These are phyloP conservation scores for Penicillium polonicum DNA, from an alignment of 2,329 filamentous ascomycete genomes.

Conservation along the genomic window DNA sequence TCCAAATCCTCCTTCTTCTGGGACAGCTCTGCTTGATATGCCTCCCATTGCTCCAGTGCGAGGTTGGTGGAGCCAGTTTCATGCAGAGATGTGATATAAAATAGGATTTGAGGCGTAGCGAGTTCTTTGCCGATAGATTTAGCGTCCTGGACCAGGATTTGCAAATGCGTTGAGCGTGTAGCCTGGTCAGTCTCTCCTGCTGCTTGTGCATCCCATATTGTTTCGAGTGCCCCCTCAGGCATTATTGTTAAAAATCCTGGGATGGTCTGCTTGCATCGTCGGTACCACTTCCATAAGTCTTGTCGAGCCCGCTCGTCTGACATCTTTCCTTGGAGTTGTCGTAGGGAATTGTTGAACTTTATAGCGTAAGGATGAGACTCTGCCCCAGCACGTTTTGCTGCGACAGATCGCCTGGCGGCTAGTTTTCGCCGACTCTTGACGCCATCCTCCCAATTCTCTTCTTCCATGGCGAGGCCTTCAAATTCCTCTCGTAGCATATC, in stretches of 20 bases:
- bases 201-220: constrained; percentile 62
- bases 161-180: constrained; percentile 59
- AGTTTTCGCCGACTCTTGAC: constrained; percentile 20
- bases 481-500: constrained; percentile 41
- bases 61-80: constrained; percentile 59
- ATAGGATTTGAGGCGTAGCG: constrained; percentile 58
- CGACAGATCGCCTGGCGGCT: constrained; percentile 26
- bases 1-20: constrained; percentile 39
- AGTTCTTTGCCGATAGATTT: constrained; percentile 57
- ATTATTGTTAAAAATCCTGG: constrained; percentile 54
- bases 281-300: constrained; percentile 52
- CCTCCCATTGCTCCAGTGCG: constrained; percentile 65
- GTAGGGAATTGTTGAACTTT: constrained; percentile 42
- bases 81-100: constrained; percentile 68
- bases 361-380: constrained; percentile 41
- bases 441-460: constrained; percentile 38
- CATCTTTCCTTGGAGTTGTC: constrained; percentile 29
- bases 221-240: constrained; percentile 61
- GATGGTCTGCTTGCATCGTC: constrained; percentile 49
- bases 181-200: constrained; percentile 46
- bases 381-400: constrained; percentile 36
- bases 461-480: constrained; percentile 36
- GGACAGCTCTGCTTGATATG: constrained; percentile 55
- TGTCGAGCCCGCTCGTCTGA: constrained; percentile 33
- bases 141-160: constrained; percentile 65